Percentiles rank a stretch among this genome's conserved stretches.
These are phyloP conservation scores for Cordyceps pruinosa DNA, from an alignment of 2,329 filamentous ascomycete species.

Conservation along the genomic window DNA sequence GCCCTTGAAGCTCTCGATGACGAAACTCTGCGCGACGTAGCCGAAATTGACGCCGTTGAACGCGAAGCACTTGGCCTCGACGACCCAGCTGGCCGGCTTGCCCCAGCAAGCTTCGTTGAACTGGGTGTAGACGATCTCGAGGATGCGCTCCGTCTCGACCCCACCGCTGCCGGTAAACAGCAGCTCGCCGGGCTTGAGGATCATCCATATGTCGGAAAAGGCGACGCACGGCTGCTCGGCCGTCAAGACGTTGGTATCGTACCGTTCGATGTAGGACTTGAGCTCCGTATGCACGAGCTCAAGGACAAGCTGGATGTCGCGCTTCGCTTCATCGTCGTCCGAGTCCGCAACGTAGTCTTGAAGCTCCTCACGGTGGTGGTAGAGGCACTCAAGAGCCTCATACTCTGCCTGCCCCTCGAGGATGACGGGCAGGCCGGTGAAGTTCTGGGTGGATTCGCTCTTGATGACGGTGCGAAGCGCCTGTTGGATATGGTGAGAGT, in stretches of 20 bases:
- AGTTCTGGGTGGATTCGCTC: too few species aligned
- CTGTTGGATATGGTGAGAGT: too few species aligned
- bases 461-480: too few species aligned
- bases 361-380: too few species aligned
- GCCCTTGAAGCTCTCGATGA: neutral
- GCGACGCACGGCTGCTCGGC: neutral
- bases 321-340: neutral
- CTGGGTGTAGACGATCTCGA: neutral
- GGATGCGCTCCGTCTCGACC: neutral
- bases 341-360: neutral
- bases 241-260: neutral
- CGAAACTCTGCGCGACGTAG: neutral
- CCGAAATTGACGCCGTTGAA: neutral
- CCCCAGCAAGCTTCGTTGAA: neutral
- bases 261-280: conserved; percentile 1
- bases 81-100: neutral
- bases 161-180: neutral
- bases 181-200: conserved; percentile 3
- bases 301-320: neutral
- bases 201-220: conserved; percentile 1
- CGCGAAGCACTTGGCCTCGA: conserved; percentile 1
- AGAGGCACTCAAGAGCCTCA: too few species aligned
- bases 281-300: neutral
- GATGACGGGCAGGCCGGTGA: too few species aligned
- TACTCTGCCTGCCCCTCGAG: too few species aligned